Conservation (phyloP, 768 basidiomycete genomes). For the Mycena galericulata region DNA sequence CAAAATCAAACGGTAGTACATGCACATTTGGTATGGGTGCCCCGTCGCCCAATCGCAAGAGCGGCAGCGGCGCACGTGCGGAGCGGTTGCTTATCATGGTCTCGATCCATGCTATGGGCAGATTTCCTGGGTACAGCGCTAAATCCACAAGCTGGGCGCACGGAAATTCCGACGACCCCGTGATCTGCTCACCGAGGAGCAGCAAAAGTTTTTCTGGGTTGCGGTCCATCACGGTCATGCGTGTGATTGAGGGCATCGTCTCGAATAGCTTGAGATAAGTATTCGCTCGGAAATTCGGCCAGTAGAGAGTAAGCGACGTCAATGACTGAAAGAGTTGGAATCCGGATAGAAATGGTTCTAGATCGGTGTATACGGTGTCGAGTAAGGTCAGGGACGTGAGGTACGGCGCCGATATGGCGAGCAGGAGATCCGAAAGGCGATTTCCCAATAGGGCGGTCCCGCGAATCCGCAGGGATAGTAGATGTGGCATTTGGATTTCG, state of each 20-base stretch:
- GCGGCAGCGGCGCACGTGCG: constrained; percentile 5
- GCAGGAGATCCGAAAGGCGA: constrained; percentile 22
- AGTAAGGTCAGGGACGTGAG: constrained; percentile 17
- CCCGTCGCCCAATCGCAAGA: constrained; percentile 9
- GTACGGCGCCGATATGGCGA: constrained; percentile 16
- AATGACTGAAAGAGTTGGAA: constrained; percentile 14
- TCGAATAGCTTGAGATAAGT: constrained; percentile 10
- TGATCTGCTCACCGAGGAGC: constrained; percentile 6
- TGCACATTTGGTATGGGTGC: background rate
- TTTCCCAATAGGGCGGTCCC: constrained; percentile 19
- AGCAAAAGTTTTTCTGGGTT: constrained; percentile 9
- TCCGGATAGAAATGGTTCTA: constrained; percentile 18
- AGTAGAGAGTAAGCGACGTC: constrained; percentile 21
- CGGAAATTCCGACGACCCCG: background rate
- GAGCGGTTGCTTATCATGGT: constrained; percentile 6
- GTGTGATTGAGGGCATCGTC: constrained; percentile 23
- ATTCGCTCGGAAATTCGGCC: constrained; percentile 12
- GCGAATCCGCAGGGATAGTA: constrained; percentile 28
- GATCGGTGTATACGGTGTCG: constrained; percentile 18
- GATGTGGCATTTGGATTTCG: constrained; percentile 7
- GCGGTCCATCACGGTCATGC: constrained; percentile 21
- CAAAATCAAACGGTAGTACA: constrained; percentile 14
- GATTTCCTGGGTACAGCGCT: constrained; percentile 15
- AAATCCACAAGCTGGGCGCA: constrained; percentile 18
- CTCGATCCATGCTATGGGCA: background rate